Conservation (phyloP, 2,329 filamentous ascomycete species). For the Amauroascus niger region DNA sequence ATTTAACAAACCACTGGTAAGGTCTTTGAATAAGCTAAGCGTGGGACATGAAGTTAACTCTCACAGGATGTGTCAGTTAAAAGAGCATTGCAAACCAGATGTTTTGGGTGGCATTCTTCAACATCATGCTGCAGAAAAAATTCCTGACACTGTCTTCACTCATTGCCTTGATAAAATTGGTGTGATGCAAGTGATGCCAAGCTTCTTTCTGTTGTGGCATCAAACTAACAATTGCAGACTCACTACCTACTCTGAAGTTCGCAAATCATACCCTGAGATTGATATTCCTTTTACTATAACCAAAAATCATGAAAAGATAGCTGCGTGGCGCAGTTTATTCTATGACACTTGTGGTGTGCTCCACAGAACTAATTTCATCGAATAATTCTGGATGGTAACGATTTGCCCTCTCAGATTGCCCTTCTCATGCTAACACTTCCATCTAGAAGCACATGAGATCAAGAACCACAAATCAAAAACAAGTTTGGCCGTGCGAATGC, state of each 20-base stretch:
- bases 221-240: slow-evolving; percentile 21
- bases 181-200: slow-evolving; percentile 19
- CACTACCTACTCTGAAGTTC: slow-evolving; percentile 33
- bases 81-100: slow-evolving; percentile 24
- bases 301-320: slow-evolving; percentile 17
- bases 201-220: not conserved
- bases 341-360: slow-evolving; percentile 24
- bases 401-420: not conserved
- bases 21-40: not conserved
- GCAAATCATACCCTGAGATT: slow-evolving; percentile 26
- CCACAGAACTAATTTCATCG: slow-evolving; percentile 31
- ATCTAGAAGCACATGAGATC: slow-evolving; percentile 29
- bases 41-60: not conserved
- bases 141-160: slow-evolving; percentile 18
- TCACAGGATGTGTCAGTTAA: slow-evolving; percentile 26
- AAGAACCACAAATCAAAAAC: slow-evolving; percentile 29
- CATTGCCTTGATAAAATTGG: slow-evolving; percentile 18
- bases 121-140: slow-evolving; percentile 21
- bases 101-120: slow-evolving; percentile 21
- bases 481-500: slow-evolving; percentile 29
- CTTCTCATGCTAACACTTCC: not conserved
- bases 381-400: slow-evolving; percentile 34
- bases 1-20: slow-evolving; percentile 30
- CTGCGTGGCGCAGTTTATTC: slow-evolving; percentile 23
- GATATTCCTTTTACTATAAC: slow-evolving; percentile 17